Conservation (phyloP, 2,329 filamentous ascomycete species). For the Sporothrix inflata region DNA sequence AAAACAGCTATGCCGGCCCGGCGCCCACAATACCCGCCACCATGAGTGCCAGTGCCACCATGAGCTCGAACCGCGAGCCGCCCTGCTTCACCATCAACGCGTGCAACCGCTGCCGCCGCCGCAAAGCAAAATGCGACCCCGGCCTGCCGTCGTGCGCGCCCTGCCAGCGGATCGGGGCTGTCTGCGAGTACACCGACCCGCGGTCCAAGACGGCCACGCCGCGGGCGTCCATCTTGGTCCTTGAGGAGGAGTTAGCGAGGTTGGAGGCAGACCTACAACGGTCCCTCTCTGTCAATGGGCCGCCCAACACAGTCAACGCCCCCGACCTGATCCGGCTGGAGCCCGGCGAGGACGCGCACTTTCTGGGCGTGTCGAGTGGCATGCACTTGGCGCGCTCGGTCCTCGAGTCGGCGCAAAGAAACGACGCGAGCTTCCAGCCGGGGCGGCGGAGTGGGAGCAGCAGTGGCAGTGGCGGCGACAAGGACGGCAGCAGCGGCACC, state of each 20-base stretch:
- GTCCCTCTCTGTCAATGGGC: neutral
- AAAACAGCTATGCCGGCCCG: neutral
- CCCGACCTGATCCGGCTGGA: conserved; percentile 29
- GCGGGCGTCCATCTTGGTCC: conserved; percentile 28
- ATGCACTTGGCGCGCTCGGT: conserved; percentile 32
- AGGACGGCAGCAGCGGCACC: too few species aligned
- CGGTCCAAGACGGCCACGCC: conserved; percentile 30
- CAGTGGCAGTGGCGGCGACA: neutral
- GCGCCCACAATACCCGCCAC: neutral
- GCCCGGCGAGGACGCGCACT: conserved; percentile 31
- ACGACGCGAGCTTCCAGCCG: conserved; percentile 23
- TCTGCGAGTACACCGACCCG: conserved; percentile 36
- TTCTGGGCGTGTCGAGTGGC: conserved; percentile 31
- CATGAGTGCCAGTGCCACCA: neutral
- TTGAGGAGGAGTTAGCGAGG: conserved; percentile 26
- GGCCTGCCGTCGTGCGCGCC: conserved; percentile 29
- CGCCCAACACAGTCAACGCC: too few species aligned
- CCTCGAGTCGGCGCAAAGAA: conserved; percentile 29
- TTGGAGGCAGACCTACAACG: conserved; percentile 29
- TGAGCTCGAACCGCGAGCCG: neutral
- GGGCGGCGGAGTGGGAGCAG: neutral
- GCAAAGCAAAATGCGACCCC: conserved; percentile 28
- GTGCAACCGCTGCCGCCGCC: conserved; percentile 27
- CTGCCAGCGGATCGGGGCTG: conserved; percentile 32
- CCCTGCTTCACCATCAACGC: conserved; percentile 28